Conservation (phyloP, 1,284 basidiomycete genomes). For the Apiotrichum mycotoxinovorans region DNA sequence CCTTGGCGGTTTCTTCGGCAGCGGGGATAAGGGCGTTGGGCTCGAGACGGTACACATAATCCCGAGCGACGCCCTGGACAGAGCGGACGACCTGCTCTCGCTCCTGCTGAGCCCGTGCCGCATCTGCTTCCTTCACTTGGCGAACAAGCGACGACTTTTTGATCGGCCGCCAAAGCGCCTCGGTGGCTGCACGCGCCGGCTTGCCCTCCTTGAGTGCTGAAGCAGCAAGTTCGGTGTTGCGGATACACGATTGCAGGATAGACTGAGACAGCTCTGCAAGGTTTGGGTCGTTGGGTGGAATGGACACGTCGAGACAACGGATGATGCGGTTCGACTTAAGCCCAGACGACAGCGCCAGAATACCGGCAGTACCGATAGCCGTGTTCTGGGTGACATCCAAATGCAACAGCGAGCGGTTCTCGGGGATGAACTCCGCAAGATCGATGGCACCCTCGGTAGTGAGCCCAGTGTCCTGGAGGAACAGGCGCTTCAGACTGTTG, state of each 20-base stretch:
- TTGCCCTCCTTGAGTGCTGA: conserved; percentile 22
- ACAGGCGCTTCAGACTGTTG: conserved; percentile 84
- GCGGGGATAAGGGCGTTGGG: conserved; percentile 57
- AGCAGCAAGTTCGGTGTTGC: conserved; percentile 72
- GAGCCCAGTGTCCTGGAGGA: conserved; percentile 79
- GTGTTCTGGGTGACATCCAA: conserved; percentile 76
- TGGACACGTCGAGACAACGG: conserved; percentile 88
- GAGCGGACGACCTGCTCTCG: conserved; percentile 34
- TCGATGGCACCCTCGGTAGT: conserved; percentile 85
- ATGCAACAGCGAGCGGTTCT: conserved; percentile 79
- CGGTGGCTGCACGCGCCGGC: conserved; percentile 23
- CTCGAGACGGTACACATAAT: conserved; percentile 50
- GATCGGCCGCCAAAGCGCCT: conserved; percentile 52
- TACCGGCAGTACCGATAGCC: conserved; percentile 77
- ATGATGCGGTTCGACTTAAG: conserved; percentile 76
- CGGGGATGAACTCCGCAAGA: conserved; percentile 91
- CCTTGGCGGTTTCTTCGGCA: conserved; percentile 53
- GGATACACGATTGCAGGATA: conserved; percentile 64
- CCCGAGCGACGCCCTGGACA: conserved; percentile 44
- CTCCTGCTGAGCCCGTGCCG: conserved; percentile 39
- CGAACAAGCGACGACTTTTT: conserved; percentile 51
- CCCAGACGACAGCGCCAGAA: conserved; percentile 84
- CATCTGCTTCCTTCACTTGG: conserved; percentile 49
- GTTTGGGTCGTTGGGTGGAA: conserved; percentile 81
- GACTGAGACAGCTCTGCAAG: conserved; percentile 61